These are phyloP conservation scores for Sutorius eximius DNA, from an alignment of 1,284 basidiomycete genomes.

Conservation along the genomic window DNA sequence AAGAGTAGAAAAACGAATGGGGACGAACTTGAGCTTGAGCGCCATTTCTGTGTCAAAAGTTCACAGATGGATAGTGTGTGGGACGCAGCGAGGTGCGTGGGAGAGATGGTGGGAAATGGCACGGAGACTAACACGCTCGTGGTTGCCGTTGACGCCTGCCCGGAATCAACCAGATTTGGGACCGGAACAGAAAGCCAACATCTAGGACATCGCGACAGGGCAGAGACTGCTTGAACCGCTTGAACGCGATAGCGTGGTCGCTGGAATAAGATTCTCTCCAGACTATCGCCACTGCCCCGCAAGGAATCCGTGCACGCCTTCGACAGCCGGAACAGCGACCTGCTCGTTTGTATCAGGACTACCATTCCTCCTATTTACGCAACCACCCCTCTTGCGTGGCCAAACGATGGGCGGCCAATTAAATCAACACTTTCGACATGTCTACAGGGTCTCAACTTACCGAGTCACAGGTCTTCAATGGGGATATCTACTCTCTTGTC, in stretches of 20 bases:
- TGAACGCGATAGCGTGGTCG: no score
- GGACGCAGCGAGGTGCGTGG: not conserved
- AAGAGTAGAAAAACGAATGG: not conserved
- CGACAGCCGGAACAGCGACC: no score
- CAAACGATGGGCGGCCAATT: not conserved
- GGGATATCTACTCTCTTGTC: not conserved
- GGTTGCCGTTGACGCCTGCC: not conserved
- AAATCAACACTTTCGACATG: not conserved
- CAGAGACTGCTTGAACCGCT: no score
- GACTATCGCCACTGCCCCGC: not conserved
- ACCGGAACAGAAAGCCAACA: no score
- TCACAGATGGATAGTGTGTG: not conserved
- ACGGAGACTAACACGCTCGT: not conserved
- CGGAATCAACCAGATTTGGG: no score
- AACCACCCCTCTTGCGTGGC: not conserved
- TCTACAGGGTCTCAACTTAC: not conserved
- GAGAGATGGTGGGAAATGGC: not conserved
- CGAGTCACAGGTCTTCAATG: not conserved
- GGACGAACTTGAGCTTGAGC: not conserved
- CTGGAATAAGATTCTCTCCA: not conserved
- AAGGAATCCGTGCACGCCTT: not conserved
- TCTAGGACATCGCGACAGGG: no score
- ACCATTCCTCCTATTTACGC: no score
- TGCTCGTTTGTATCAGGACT: no score
- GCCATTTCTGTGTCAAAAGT: not conserved